A percentile compares a stretch with the other conserved stretches of the same genome.
phyloP scores from a whole-genome alignment of 805 yeast genomes.

The Ogataea pini region DNA sequence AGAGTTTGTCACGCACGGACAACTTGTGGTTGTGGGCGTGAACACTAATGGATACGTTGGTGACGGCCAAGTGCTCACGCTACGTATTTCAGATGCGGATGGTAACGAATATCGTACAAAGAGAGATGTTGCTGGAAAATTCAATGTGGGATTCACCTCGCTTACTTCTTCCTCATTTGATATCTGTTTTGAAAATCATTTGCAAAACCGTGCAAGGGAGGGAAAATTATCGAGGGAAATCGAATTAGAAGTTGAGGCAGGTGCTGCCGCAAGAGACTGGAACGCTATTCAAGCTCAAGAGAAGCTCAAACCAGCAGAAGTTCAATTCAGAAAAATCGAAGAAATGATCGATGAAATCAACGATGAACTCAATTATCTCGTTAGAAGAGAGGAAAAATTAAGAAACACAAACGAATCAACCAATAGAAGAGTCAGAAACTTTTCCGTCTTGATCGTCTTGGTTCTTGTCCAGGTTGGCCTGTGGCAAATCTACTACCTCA shows the following conservation, averaged over 20 bases:
- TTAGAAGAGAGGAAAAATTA: constrained; percentile 83
- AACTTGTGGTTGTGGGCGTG: constrained; percentile 82
- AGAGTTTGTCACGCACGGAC: constrained; percentile 84
- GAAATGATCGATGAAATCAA: constrained; percentile 82
- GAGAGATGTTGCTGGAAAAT: constrained; percentile 71
- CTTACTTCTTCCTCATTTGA: constrained; percentile 84
- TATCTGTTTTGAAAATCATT: constrained; percentile 79
- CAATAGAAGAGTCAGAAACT: constrained; percentile 86
- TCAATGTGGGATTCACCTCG: constrained; percentile 81
- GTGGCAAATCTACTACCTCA: constrained; percentile 91
- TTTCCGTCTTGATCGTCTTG: constrained; percentile 68
- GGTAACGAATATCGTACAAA: constrained; percentile 85
- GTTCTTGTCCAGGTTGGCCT: constrained; percentile 77
- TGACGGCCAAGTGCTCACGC: constrained; percentile 82
- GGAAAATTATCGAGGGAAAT: constrained; percentile 60
- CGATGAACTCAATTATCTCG: constrained; percentile 78
- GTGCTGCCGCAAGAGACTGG: constrained; percentile 98
- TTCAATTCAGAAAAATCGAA: constrained; percentile 83
- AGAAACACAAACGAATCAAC: constrained; percentile 98
- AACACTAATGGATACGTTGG: constrained; percentile 72
- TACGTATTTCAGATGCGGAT: constrained; percentile 68
- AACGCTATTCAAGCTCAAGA: constrained; percentile 90
- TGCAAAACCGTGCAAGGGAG: constrained; percentile 41
- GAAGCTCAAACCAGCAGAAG: constrained; percentile 89
- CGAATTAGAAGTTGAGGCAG: constrained; percentile 91